Conservation (phyloP, 2,329 filamentous ascomycete species). For the Onygenales sp. region DNA sequence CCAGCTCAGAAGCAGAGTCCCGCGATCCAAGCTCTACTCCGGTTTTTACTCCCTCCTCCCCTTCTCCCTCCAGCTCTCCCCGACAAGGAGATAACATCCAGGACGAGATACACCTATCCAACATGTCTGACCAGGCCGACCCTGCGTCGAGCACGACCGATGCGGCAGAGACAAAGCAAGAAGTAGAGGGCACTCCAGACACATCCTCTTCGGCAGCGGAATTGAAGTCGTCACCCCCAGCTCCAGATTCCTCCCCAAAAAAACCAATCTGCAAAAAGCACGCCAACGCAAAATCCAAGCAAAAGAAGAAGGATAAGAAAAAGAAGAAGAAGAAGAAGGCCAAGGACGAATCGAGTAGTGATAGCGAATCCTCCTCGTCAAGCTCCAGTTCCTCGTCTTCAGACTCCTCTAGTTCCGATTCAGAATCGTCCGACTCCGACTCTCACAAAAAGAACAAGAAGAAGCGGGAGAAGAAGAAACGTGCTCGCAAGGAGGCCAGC, state of each 20-base stretch:
- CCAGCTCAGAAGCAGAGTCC: conserved; percentile 10
- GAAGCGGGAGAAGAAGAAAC: conserved; percentile 1
- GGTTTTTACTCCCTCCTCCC: conserved; percentile 14
- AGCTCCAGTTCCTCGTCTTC: conserved; percentile 13
- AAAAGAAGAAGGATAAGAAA: conserved; percentile 15
- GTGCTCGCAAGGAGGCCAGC: conserved; percentile 1
- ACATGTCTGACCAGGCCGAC: conserved; percentile 23
- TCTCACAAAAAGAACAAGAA: conserved; percentile 6
- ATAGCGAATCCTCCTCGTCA: conserved; percentile 1
- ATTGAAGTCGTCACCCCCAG: conserved; percentile 12
- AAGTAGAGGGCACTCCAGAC: conserved; percentile 19
- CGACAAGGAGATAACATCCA: conserved; percentile 9
- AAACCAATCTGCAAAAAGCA: conserved; percentile 25
- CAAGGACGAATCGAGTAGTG: conserved; percentile 7
- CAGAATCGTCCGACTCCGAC: conserved; percentile 10
- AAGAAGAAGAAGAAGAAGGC: conserved; percentile 10
- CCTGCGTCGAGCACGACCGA: conserved; percentile 11
- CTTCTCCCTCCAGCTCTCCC: conserved; percentile 16
- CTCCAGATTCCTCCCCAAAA: conserved; percentile 18
- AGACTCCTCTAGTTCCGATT: conserved; percentile 13
- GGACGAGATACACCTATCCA: conserved; percentile 4
- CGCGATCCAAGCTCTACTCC: conserved; percentile 13
- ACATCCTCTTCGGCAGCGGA: conserved; percentile 19
- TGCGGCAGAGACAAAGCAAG: conserved; percentile 20
- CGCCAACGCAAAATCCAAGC: conserved; percentile 11